Conservation (phyloP, 495 filamentous ascomycete species). For the Podospora didyma region DNA sequence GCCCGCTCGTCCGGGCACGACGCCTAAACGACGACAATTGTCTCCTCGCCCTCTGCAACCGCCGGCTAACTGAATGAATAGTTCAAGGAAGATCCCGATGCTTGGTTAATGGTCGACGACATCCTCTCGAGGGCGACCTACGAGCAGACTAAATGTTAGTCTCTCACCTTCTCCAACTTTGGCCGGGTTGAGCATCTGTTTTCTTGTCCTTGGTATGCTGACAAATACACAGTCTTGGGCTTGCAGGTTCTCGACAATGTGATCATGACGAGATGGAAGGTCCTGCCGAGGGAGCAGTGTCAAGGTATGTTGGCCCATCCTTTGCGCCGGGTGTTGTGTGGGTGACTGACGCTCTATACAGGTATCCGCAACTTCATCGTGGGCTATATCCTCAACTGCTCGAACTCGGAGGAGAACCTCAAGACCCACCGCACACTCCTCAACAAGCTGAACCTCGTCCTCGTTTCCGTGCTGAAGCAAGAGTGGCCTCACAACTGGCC, state of each 20-base stretch:
- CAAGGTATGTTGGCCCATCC: slow-evolving; percentile 54
- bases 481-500: slow-evolving; percentile 99
- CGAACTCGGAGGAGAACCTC: slow-evolving; percentile 79
- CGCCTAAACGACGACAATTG: neutral
- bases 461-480: slow-evolving; percentile 96
- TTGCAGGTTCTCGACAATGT: slow-evolving; percentile 96
- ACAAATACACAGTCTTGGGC: slow-evolving; percentile 67
- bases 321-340: neutral
- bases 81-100: slow-evolving; percentile 98
- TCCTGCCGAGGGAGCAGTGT: slow-evolving; percentile 90
- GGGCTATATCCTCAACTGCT: slow-evolving; percentile 91
- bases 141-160: slow-evolving; percentile 92
- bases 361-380: slow-evolving; percentile 99
- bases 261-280: slow-evolving; percentile 98
- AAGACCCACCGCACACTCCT: slow-evolving; percentile 77
- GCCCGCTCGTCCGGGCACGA: neutral
- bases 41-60: neutral
- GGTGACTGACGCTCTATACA: slow-evolving; percentile 27
- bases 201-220: slow-evolving; percentile 35
- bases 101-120: slow-evolving; percentile 94
- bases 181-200: neutral
- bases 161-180: slow-evolving; percentile 3
- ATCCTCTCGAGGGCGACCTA: slow-evolving; percentile 87
- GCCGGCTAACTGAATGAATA: slow-evolving; percentile 33
- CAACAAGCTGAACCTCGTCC: slow-evolving; percentile 96